Conservation (phyloP, 2,329 filamentous ascomycete species). For the Sclerotinia glacialis region DNA sequence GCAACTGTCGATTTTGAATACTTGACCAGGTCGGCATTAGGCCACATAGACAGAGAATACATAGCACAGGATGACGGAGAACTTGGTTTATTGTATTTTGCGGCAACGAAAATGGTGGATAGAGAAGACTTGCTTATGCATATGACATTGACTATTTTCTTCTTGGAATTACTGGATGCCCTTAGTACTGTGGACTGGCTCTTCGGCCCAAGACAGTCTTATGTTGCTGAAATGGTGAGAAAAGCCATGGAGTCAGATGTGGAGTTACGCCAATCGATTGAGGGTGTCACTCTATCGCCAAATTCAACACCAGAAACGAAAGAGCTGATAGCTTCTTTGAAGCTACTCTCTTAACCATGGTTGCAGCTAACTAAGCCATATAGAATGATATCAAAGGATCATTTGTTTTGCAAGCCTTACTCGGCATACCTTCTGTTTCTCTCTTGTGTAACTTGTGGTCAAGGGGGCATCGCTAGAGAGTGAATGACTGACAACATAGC, state of each 20-base stretch:
- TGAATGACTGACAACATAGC: neutral
- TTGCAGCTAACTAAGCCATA: neutral
- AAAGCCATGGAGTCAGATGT: conserved; percentile 32
- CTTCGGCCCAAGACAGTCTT: conserved; percentile 31
- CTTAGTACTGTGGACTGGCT: conserved; percentile 37
- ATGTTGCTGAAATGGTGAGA: conserved; percentile 33
- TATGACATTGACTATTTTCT: conserved; percentile 39
- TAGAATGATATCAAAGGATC: neutral
- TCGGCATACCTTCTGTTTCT: neutral
- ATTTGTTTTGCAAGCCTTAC: neutral
- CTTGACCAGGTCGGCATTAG: conserved; percentile 34
- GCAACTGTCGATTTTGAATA: conserved; percentile 35
- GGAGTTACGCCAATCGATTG: conserved; percentile 35
- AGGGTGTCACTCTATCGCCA: conserved; percentile 32
- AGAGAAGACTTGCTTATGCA: conserved; percentile 41
- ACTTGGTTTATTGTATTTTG: conserved; percentile 38
- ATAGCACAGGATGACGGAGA: conserved; percentile 22
- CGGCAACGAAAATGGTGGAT: conserved; percentile 38
- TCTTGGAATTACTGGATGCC: conserved; percentile 36
- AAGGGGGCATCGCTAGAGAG: conserved; percentile 12
- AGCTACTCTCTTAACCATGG: neutral
- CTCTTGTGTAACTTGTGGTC: conserved; percentile 11
- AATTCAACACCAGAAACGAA: conserved; percentile 35
- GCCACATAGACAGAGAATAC: conserved; percentile 34
- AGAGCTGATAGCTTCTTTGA: conserved; percentile 27